A percentile compares a stretch with the other conserved stretches of the same genome.
Conservation (phyloP, 1,284 basidiomycete genomes). For the Waitea zeae region DNA sequence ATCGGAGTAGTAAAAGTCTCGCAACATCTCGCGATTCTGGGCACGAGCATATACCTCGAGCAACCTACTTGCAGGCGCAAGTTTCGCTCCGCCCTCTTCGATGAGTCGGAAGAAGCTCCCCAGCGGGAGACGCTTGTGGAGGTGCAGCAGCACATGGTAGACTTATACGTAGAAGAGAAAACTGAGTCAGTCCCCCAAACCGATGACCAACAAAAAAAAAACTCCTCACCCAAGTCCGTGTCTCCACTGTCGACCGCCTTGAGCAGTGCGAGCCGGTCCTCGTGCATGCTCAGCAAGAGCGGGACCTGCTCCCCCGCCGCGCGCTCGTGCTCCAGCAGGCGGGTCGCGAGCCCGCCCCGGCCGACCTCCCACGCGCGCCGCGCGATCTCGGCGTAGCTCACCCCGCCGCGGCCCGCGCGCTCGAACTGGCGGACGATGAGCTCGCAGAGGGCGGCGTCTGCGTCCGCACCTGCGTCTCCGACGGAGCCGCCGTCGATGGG, state of each 20-base stretch:
- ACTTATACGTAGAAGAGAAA: conserved; percentile 27
- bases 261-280: conserved; percentile 74
- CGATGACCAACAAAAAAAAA: not conserved
- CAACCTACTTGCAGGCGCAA: conserved; percentile 58
- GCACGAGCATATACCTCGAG: conserved; percentile 82
- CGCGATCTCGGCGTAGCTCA: conserved; percentile 93
- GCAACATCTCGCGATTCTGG: conserved; percentile 79
- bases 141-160: conserved; percentile 77
- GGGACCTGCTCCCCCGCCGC: conserved; percentile 89
- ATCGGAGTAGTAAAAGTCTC: conserved; percentile 97
- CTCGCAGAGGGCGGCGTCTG: conserved; percentile 66
- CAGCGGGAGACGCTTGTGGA: conserved; percentile 69
- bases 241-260: conserved; percentile 94
- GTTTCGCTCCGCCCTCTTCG: conserved; percentile 68
- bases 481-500: too few relatives aligned
- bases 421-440: conserved; percentile 83
- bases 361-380: conserved; percentile 89
- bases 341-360: conserved; percentile 71
- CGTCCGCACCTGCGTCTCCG: conserved; percentile 35
- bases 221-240: conserved; percentile 72
- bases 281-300: conserved; percentile 84
- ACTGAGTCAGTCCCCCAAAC: not conserved
- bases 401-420: conserved; percentile 46
- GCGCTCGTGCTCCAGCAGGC: conserved; percentile 88
- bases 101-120: conserved; percentile 92